Evolutionary conservation across 495 filamentous ascomycete species (phyloP).

Genomic region (Aspergillus incahuasiensis): DNA sequence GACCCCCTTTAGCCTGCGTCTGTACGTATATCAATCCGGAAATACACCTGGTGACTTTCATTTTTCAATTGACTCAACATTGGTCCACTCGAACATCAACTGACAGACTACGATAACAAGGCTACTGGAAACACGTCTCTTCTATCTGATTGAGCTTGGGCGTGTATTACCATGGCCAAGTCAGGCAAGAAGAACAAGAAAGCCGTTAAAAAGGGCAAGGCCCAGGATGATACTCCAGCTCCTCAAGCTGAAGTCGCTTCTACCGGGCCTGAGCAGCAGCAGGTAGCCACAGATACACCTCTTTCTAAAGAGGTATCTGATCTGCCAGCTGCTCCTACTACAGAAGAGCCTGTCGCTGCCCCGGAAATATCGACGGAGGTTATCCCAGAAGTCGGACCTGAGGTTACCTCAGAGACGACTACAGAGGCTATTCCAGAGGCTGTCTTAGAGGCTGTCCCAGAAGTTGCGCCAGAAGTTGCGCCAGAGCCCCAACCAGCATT

Average conservation of each 20-base stretch:
- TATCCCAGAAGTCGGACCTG: too few relatives aligned
- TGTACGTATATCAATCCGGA: conserved; percentile 24
- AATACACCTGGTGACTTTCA: conserved; percentile 37
- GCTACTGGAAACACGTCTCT: conserved; percentile 45
- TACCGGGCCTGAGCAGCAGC: conserved; percentile 14
- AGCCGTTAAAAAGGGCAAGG: conserved; percentile 37
- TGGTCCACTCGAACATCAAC: conserved; percentile 31
- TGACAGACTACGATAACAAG: conserved; percentile 24
- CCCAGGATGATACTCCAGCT: conserved; percentile 33
- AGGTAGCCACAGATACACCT: conserved; percentile 7
- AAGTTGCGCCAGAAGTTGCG: conserved; percentile 1
- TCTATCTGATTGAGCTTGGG: conserved; percentile 25
- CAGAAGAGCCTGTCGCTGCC: background rate
- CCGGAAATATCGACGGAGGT: conserved; percentile 1
- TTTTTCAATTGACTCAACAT: conserved; percentile 30
- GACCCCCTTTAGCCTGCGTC: conserved; percentile 15
- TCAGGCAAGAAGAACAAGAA: conserved; percentile 38
- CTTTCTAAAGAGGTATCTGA: conserved; percentile 1
- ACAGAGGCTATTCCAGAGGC: background rate
- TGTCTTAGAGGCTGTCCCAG: background rate
- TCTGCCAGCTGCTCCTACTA: background rate
- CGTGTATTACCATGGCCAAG: conserved; percentile 36
- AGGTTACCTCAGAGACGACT: background rate
- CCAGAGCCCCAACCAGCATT: conserved; percentile 14
- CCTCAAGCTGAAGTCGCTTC: conserved; percentile 24